phyloP scores from a whole-genome alignment of 495 filamentous ascomycete genomes.

The Penicillium mononematosum region DNA sequence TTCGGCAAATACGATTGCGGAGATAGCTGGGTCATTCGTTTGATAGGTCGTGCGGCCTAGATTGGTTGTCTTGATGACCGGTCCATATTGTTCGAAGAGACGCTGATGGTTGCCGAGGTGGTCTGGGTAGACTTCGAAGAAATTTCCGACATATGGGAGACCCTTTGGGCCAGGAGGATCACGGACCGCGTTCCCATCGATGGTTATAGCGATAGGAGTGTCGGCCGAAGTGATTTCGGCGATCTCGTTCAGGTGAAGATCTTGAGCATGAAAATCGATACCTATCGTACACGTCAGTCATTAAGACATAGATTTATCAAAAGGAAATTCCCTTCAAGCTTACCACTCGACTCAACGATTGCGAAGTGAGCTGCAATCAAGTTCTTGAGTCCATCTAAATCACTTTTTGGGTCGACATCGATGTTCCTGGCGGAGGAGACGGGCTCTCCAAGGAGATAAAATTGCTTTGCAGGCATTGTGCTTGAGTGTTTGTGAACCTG shows the following conservation, averaged over 20 bases:
- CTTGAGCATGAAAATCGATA: slow-evolving; percentile 37
- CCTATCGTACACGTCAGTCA: slow-evolving; percentile 19
- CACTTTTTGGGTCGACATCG: slow-evolving; percentile 21
- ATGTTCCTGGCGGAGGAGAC: slow-evolving; percentile 28
- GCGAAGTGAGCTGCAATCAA: slow-evolving; percentile 34
- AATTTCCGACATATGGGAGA: slow-evolving; percentile 50
- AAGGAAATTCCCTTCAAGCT: background rate
- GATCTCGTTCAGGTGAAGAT: slow-evolving; percentile 23
- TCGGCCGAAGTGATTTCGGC: slow-evolving; percentile 28
- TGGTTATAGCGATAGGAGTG: slow-evolving; percentile 31
- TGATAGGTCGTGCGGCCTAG: slow-evolving; percentile 49
- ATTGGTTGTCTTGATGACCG: slow-evolving; percentile 53
- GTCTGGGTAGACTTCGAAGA: slow-evolving; percentile 56
- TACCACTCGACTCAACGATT: slow-evolving; percentile 29
- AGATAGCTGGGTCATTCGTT: slow-evolving; percentile 48
- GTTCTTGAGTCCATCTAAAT: slow-evolving; percentile 29
- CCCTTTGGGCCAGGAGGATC: slow-evolving; percentile 45
- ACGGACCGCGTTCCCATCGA: slow-evolving; percentile 43
- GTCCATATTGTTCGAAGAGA: slow-evolving; percentile 53
- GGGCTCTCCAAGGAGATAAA: slow-evolving; percentile 39
- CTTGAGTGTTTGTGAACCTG: background rate
- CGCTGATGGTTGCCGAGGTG: slow-evolving; percentile 57
- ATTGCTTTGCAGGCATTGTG: slow-evolving; percentile 33
- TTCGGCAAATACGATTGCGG: slow-evolving; percentile 43
- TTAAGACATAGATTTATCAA: background rate